A percentile compares a stretch with the other conserved stretches of the same genome.
These are phyloP conservation scores for Aspergillus ustus DNA, from an alignment of 2,329 filamentous ascomycete species.

Conservation along the genomic window DNA sequence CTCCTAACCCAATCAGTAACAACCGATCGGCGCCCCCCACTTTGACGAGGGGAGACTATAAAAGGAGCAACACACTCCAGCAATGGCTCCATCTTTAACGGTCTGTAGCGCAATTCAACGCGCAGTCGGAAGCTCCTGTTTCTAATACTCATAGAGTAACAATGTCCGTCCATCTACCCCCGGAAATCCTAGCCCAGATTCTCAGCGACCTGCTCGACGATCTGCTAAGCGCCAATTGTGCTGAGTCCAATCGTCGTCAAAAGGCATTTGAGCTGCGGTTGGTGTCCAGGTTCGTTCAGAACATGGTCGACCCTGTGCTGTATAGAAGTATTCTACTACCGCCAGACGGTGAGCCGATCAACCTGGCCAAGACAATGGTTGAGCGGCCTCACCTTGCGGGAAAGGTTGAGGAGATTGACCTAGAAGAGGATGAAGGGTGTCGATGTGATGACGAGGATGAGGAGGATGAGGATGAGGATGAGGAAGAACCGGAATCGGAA, in stretches of 20 bases:
- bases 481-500: neutral
- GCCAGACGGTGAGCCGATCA: neutral
- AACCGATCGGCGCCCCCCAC: no score
- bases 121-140: no score
- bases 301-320: neutral
- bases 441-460: neutral
- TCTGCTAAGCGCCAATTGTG: neutral
- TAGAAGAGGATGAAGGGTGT: neutral
- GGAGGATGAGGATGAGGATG: neutral
- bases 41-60: no score
- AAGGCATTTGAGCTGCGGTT: neutral
- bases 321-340: neutral
- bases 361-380: neutral
- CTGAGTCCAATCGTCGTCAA: neutral
- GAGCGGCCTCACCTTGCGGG: neutral
- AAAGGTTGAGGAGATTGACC: neutral
- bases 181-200: neutral
- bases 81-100: no score
- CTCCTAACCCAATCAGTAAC: no score
- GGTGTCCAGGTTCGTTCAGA: neutral
- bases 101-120: no score
- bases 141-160: no score
- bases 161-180: neutral
- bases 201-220: neutral
- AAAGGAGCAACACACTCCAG: no score